A percentile compares a stretch with the other conserved stretches of the same genome.
phyloP scores from a whole-genome alignment of 2,329 filamentous ascomycete genomes.

The Apiospora pterosperma region DNA sequence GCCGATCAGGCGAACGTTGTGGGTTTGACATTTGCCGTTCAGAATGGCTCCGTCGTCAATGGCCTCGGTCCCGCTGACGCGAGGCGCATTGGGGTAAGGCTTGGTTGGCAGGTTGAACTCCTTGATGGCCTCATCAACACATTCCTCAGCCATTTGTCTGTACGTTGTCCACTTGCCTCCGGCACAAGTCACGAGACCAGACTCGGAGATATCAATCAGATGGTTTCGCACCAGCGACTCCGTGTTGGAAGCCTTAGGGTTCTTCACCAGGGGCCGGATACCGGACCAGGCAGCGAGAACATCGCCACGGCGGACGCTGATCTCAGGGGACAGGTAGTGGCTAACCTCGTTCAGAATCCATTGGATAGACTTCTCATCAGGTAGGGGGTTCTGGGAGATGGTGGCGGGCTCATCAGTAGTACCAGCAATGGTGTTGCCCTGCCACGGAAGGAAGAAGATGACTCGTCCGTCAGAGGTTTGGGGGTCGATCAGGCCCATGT shows the following conservation, averaged over 20 bases:
- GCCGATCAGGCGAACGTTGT: constrained; percentile 76
- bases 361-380: constrained; percentile 79
- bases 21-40: constrained; percentile 73
- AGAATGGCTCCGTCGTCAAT: constrained; percentile 66
- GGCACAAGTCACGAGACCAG: constrained; percentile 78
- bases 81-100: constrained; percentile 56
- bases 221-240: constrained; percentile 87
- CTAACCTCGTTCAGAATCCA: constrained; percentile 86
- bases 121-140: constrained; percentile 74
- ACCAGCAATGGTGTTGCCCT: constrained; percentile 87
- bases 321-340: constrained; percentile 78
- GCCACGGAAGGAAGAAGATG: constrained; percentile 92
- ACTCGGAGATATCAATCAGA: constrained; percentile 73
- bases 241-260: constrained; percentile 81
- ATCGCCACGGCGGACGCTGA: constrained; percentile 79
- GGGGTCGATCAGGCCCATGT: constrained; percentile 87
- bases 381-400: constrained; percentile 70
- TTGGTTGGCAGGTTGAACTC: constrained; percentile 61
- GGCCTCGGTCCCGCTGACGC: constrained; percentile 65
- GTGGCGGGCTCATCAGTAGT: constrained; percentile 77
- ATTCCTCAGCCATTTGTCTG: constrained; percentile 88
- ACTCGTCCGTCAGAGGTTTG: constrained; percentile 84
- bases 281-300: constrained; percentile 90
- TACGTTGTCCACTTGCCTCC: constrained; percentile 94
- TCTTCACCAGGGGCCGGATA: constrained; percentile 80